These are phyloP conservation scores for Hyaloscypha bicolor DNA, from an alignment of 495 filamentous ascomycete genomes.

Conservation along the genomic window DNA sequence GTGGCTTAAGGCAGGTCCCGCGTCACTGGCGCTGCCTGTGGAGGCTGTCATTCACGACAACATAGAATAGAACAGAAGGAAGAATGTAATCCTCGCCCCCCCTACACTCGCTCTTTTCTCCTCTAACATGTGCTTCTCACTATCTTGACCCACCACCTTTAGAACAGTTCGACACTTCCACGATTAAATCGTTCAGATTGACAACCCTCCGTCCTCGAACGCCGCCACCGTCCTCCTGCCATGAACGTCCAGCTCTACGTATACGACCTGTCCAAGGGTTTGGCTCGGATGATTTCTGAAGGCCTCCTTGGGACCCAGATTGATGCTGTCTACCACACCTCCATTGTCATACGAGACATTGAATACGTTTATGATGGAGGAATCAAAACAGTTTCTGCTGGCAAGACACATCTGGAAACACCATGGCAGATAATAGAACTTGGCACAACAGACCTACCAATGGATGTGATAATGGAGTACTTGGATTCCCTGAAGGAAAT, in stretches of 20 bases:
- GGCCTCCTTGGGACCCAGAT: conserved; percentile 65
- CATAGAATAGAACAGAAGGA: conserved; percentile 24
- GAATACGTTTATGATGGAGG: conserved; percentile 63
- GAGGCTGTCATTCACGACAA: background rate
- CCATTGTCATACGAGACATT: conserved; percentile 74
- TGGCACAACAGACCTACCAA: conserved; percentile 75
- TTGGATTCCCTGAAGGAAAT: conserved; percentile 78
- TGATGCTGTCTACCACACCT: conserved; percentile 34
- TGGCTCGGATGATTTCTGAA: conserved; percentile 49
- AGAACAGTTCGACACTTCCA: background rate
- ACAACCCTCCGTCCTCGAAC: background rate
- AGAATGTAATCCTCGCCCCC: conserved; percentile 7
- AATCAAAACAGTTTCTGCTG: conserved; percentile 77
- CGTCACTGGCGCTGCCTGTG: background rate
- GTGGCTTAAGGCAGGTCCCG: background rate
- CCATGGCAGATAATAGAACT: conserved; percentile 78
- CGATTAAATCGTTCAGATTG: background rate
- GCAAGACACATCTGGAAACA: conserved; percentile 80
- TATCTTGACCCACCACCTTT: background rate
- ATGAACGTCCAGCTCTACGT: conserved; percentile 94
- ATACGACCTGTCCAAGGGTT: conserved; percentile 86
- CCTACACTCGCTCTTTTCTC: conserved; percentile 3
- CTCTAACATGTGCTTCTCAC: background rate
- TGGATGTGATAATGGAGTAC: conserved; percentile 87
- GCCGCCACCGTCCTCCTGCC: conserved; percentile 4